Evolutionary conservation across 257 asterid species (phyloP).

Genomic region (Knoxia roxburghii): DNA sequence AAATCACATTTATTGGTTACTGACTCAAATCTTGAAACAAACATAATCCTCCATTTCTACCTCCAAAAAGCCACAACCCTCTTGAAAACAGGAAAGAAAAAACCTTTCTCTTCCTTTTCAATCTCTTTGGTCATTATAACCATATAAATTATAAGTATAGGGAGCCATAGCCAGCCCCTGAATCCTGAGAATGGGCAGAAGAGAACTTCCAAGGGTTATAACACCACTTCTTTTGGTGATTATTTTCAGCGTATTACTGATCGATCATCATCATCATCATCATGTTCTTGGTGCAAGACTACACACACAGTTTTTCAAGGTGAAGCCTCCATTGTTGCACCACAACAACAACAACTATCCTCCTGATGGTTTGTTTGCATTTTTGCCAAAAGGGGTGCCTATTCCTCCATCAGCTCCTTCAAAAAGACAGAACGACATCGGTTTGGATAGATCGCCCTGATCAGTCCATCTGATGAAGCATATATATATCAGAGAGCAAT

Average conservation of each 20-base stretch:
- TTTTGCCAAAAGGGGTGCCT: conserved; percentile 61
- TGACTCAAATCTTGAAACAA: neutral
- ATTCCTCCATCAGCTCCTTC: conserved; percentile 86
- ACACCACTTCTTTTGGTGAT: conserved; percentile 22
- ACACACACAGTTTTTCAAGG: conserved; percentile 44
- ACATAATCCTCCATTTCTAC: neutral
- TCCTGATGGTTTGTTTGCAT: conserved; percentile 32
- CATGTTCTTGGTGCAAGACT: conserved; percentile 40
- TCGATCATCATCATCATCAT: conserved; percentile 23
- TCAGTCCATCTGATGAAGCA: conserved; percentile 1
- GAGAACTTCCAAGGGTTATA: conserved; percentile 10
- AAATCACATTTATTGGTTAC: conserved; percentile 13
- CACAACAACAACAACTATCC: neutral
- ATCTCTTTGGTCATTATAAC: conserved; percentile 20
- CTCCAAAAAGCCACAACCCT: neutral
- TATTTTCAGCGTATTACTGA: conserved; percentile 11
- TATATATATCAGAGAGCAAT: too few relatives aligned
- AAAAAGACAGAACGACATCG: conserved; percentile 48
- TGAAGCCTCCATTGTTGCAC: conserved; percentile 24
- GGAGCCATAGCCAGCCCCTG: neutral
- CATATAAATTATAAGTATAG: conserved; percentile 10
- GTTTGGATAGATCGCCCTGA: conserved; percentile 36
- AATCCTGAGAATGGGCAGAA: conserved; percentile 28
- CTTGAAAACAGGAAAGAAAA: conserved; percentile 1
- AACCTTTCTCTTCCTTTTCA: conserved; percentile 17